Percentiles rank a stretch among this genome's conserved stretches.
phyloP scores from a whole-genome alignment of 1,139 yeast species.

The Casaregolazyma lundiana region DNA sequence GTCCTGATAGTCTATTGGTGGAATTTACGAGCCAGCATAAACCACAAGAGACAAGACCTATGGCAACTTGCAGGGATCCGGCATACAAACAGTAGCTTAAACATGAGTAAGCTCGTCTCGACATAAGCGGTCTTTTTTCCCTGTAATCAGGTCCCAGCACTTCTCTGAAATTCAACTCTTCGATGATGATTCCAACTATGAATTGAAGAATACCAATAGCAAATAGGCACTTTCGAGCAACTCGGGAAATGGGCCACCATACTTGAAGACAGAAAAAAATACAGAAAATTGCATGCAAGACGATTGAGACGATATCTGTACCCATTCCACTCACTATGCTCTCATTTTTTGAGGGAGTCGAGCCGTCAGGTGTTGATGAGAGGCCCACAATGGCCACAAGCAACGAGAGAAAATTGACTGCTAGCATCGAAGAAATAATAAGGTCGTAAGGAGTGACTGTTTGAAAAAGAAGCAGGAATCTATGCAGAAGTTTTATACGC shows the following conservation, averaged over 20 bases:
- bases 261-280: slow-evolving; percentile 16
- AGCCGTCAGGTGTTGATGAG: not conserved
- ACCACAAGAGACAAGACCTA: slow-evolving; percentile 15
- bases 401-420: slow-evolving; percentile 1
- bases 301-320: slow-evolving; percentile 3
- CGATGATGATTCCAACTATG: slow-evolving; percentile 19
- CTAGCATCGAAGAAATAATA: not conserved
- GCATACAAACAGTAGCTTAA: slow-evolving; percentile 8
- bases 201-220: slow-evolving; percentile 25
- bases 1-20: slow-evolving; percentile 8
- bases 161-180: slow-evolving; percentile 17
- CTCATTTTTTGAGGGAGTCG: not conserved
- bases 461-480: not conserved
- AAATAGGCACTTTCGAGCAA: slow-evolving; percentile 25
- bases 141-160: not conserved
- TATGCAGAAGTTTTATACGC: not conserved
- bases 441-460: not conserved
- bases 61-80: slow-evolving; percentile 10
- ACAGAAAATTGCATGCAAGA: slow-evolving; percentile 4
- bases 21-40: slow-evolving; percentile 4
- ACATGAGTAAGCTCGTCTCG: not conserved
- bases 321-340: not conserved
- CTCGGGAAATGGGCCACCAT: slow-evolving; percentile 25
- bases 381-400: slow-evolving; percentile 3
- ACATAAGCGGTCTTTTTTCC: not conserved